A percentile compares a stretch with the other conserved stretches of the same genome.
Evolutionary conservation across 495 filamentous ascomycete species (phyloP).

Genomic region (Hypomontagnella submonticulosa): DNA sequence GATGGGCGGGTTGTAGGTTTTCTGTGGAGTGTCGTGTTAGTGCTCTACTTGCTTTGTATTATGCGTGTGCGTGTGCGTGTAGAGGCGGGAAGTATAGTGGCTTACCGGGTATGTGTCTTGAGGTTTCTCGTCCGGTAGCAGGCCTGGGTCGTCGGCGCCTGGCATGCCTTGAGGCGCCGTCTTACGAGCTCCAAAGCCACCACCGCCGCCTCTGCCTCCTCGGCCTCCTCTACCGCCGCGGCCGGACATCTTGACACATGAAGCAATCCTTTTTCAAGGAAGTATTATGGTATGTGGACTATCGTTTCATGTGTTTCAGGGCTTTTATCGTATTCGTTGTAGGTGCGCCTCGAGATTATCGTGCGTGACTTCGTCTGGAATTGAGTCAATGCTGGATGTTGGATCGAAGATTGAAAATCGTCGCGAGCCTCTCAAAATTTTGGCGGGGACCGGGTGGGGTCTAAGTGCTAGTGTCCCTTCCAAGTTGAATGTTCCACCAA

Average conservation of each 20-base stretch:
- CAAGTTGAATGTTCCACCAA: too few relatives aligned
- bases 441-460: slow-evolving; percentile 30
- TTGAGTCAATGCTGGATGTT: slow-evolving; percentile 16
- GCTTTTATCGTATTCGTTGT: too few relatives aligned
- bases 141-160: slow-evolving; percentile 47
- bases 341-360: too few relatives aligned
- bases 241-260: slow-evolving; percentile 44
- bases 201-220: slow-evolving; percentile 49
- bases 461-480: not conserved
- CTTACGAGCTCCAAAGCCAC: slow-evolving; percentile 49
- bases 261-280: not conserved
- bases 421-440: slow-evolving; percentile 32
- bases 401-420: slow-evolving; percentile 16
- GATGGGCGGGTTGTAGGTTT: slow-evolving; percentile 55
- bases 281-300: not conserved
- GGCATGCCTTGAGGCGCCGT: slow-evolving; percentile 47
- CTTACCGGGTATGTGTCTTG: slow-evolving; percentile 48
- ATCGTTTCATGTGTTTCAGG: too few relatives aligned
- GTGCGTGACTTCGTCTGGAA: too few relatives aligned
- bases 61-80: not conserved
- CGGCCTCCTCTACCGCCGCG: slow-evolving; percentile 45
- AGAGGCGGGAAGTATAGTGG: not conserved
- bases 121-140: slow-evolving; percentile 45
- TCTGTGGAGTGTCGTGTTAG: slow-evolving; percentile 32
- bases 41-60: not conserved